Base-by-base conservation (phyloP, 805 yeast genomes). In the Spathaspora boniae region DNA sequence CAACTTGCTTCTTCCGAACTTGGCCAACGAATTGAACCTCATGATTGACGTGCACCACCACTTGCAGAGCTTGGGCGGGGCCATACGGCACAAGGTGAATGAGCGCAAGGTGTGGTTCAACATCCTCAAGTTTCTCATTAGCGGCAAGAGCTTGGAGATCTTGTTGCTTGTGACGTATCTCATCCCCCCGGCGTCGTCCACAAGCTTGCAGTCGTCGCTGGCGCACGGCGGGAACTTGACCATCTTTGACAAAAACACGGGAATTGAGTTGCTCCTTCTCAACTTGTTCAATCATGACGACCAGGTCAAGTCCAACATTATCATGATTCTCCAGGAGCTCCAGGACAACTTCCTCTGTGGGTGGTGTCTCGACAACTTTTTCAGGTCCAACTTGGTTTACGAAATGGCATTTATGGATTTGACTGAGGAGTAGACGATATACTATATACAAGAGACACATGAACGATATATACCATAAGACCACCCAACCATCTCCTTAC, bases 31-130 rank as follows among this genome's bases (percentile, higher is more conserved):
- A 39, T 53, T 67, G 20, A 63, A 63, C 32, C 44, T 66, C 17
- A 63, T 65, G 65, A 54, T 67, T 16, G 72, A 67, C 40, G 46
- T 68, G 33, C 72, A 67, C 36, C 59, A 66, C 40, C 67, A 67
- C 29, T 42, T 67, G 26, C 71, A 67, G 40, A 58, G 58, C 33
- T 49, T 67, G 19, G 9, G 34, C 2, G 22, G 43, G 5, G 43
- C 39, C 15, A 43, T 48, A 9, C 47, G 53, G 36, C 60, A 58
- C 11, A 51, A 47, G 26, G 47, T 56, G 14, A 50, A 54, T 31
- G 68, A 63, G 38, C 37, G 64, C 12, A 66, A 60, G 36, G 58
- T 65, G 16, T 68, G 73, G 73, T 62, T 58, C 37, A 65, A 62
- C 34, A 58, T 68, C 4, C 51, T 67, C 38, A 66, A 66, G 45